phyloP scores from a whole-genome alignment of 1,284 basidiomycete genomes.

The Malassezia yamatoensis region DNA sequence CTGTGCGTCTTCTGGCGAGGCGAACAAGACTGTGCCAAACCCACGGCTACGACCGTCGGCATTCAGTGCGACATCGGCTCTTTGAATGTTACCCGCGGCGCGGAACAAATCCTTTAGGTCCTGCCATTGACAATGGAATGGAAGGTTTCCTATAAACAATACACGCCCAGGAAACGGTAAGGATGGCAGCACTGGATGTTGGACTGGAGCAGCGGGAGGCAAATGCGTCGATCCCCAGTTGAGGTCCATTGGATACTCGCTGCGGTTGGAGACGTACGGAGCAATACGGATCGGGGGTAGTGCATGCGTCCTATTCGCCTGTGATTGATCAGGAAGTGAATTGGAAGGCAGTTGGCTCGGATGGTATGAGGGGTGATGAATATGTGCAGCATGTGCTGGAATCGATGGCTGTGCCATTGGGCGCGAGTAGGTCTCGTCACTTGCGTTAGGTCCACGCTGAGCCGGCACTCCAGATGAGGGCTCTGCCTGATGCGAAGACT shows the following conservation, averaged over 20 bases:
- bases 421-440: neutral
- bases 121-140: slow-evolving; percentile 47
- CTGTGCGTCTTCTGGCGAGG: slow-evolving; percentile 79
- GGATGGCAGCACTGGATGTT: neutral
- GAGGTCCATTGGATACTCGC: too few species aligned
- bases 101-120: slow-evolving; percentile 45
- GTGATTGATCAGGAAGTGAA: neutral
- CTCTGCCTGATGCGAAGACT: neutral
- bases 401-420: neutral
- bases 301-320: neutral
- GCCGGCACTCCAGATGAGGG: neutral
- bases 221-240: neutral
- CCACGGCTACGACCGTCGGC: slow-evolving; percentile 84
- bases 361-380: neutral
- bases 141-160: slow-evolving; percentile 44
- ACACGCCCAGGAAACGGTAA: slow-evolving; percentile 40
- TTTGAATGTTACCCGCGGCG: slow-evolving; percentile 61
- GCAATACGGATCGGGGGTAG: neutral
- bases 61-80: slow-evolving; percentile 83
- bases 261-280: neutral
- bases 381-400: neutral
- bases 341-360: too few species aligned
- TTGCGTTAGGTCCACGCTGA: neutral
- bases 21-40: slow-evolving; percentile 83
- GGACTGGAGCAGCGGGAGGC: neutral